phyloP scores from a whole-genome alignment of 129 eudicot genomes.

The Saposhnikovia divaricata region DNA sequence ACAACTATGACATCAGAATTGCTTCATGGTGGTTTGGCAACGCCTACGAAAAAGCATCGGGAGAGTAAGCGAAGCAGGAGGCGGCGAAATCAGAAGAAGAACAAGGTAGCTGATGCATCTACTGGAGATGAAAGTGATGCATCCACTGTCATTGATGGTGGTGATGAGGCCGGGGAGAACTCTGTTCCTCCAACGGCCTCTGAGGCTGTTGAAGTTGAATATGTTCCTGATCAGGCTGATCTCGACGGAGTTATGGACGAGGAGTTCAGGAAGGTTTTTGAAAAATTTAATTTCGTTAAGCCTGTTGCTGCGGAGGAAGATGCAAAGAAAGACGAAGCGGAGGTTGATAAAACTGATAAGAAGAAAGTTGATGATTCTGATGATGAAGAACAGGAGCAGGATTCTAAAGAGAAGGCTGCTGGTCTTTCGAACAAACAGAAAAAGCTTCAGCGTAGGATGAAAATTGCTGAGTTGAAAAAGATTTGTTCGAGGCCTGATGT shows the following conservation, averaged over 20 bases:
- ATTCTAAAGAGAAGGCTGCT: constrained; percentile 49
- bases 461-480: constrained; percentile 90
- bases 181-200: neutral
- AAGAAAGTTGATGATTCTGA: constrained; percentile 76
- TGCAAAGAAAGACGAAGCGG: constrained; percentile 52
- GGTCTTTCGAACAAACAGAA: constrained; percentile 85
- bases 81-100: constrained; percentile 87
- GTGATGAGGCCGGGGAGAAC: constrained; percentile 28
- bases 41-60: constrained; percentile 44
- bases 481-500: constrained; percentile 85
- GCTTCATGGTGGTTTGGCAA: constrained; percentile 34
- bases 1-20: neutral
- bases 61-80: constrained; percentile 74
- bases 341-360: constrained; percentile 32
- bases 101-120: constrained; percentile 19
- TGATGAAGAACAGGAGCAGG: constrained; percentile 37
- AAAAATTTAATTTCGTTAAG: constrained; percentile 60
- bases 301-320: constrained; percentile 36
- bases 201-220: neutral
- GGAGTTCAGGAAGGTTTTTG: constrained; percentile 19
- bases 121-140: constrained; percentile 22
- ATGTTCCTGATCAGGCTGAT: too few species aligned
- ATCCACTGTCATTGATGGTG: constrained; percentile 23
- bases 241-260: too few species aligned
- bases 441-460: constrained; percentile 24